phyloP scores from a whole-genome alignment of 2,329 filamentous ascomycete genomes.

The Gnomoniopsis smithogilvyi region DNA sequence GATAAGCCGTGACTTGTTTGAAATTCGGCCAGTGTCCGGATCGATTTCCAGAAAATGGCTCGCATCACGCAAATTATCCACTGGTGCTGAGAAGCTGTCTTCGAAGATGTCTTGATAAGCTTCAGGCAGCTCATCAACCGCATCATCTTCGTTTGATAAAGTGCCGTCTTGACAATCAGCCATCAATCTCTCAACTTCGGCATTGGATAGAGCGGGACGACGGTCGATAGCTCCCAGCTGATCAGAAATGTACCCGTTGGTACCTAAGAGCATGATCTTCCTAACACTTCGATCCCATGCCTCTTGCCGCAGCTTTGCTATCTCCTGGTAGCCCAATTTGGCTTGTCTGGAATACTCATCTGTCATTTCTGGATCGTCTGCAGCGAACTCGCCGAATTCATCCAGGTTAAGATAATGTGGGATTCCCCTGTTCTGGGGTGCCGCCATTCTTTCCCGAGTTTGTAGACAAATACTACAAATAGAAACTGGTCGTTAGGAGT shows the following conservation, averaged over 20 bases:
- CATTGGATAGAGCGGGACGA: background rate
- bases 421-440: no score
- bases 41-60: background rate
- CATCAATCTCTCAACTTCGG: background rate
- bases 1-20: background rate
- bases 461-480: no score
- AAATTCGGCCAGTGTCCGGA: background rate
- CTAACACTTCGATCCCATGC: background rate
- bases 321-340: no score
- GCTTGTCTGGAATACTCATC: no score
- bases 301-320: no score
- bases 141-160: background rate
- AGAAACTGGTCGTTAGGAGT: no score
- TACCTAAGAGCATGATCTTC: background rate
- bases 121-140: background rate
- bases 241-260: background rate
- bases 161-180: background rate
- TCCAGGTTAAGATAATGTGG: no score
- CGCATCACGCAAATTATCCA: background rate
- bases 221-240: background rate
- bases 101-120: background rate
- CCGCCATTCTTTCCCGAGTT: no score
- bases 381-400: no score
- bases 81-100: background rate
- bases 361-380: no score